phyloP scores from a whole-genome alignment of 2,329 filamentous ascomycete species.

The Diplodia mutila region DNA sequence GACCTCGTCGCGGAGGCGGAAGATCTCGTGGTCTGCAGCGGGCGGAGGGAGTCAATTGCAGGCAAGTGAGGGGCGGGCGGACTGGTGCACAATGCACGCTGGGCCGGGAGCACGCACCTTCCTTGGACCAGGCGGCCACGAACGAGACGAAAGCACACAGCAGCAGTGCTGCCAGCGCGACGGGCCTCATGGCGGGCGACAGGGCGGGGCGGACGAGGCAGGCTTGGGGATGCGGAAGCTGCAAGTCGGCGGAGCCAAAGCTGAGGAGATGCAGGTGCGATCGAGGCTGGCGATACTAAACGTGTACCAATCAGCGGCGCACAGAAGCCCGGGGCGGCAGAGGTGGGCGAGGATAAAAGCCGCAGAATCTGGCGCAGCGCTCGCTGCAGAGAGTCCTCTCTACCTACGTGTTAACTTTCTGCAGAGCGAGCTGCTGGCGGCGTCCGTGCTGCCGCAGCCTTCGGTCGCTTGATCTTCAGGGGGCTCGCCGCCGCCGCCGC shows the following conservation, averaged over 20 bases:
- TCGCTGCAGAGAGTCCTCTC: conserved; percentile 7
- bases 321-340: background rate
- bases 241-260: conserved; percentile 30
- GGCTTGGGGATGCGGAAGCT: conserved; percentile 26
- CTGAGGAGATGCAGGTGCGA: conserved; percentile 28
- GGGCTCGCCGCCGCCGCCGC: background rate
- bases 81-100: background rate
- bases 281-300: background rate
- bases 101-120: conserved; percentile 60
- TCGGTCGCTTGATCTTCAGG: conserved; percentile 17
- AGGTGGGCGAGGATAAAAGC: conserved; percentile 20
- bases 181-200: conserved; percentile 67
- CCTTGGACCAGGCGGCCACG: conserved; percentile 80
- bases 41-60: background rate
- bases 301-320: conserved; percentile 21
- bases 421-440: background rate
- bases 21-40: conserved; percentile 88
- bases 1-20: conserved; percentile 89
- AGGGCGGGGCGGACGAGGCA: background rate
- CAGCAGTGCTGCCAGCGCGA: conserved; percentile 65
- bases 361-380: background rate
- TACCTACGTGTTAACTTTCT: background rate
- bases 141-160: conserved; percentile 70
- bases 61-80: background rate
- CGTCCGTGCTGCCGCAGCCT: conserved; percentile 9